Conservation (phyloP, 2,329 filamentous ascomycete species). For the Sporothrix protearum region DNA sequence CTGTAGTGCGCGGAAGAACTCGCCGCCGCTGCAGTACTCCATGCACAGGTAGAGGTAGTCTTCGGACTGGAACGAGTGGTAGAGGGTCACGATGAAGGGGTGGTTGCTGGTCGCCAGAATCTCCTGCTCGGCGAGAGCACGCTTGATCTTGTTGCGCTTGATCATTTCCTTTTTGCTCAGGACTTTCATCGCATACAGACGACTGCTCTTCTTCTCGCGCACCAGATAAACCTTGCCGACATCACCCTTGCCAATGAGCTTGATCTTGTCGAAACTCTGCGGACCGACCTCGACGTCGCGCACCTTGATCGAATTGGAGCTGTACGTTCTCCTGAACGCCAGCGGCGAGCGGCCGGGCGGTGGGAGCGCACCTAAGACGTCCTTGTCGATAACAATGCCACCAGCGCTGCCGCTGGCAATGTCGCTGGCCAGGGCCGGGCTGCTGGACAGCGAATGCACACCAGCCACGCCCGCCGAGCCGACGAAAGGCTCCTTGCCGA, state of each 20-base stretch:
- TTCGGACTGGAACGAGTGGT: constrained; percentile 98
- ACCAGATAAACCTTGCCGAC: constrained; percentile 98
- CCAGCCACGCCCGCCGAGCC: constrained; percentile 39
- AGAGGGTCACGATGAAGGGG: constrained; percentile 96
- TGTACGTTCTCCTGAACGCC: constrained; percentile 91
- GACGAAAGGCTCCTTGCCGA: constrained; percentile 75
- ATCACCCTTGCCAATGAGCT: constrained; percentile 97
- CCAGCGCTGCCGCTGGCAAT: constrained; percentile 24
- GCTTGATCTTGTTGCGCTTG: constrained; percentile 99
- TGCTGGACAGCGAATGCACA: background rate
- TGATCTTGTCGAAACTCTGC: constrained; percentile 98
- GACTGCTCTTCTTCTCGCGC: constrained; percentile 92
- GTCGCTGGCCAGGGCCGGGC: constrained; percentile 32
- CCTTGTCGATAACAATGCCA: constrained; percentile 38
- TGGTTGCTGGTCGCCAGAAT: constrained; percentile 98
- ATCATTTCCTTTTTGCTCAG: constrained; percentile 99
- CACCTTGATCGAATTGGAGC: constrained; percentile 98
- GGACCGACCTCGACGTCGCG: constrained; percentile 94
- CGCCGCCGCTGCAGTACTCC: constrained; percentile 98
- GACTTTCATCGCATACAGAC: constrained; percentile 98
- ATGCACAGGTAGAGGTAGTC: constrained; percentile 99
- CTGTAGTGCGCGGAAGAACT: constrained; percentile 96
- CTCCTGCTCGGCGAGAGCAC: constrained; percentile 93
- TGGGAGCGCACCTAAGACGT: constrained; percentile 60
- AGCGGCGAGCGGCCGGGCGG: constrained; percentile 65